Evolutionary conservation across 1,284 basidiomycete species (phyloP), one percentile per base, ranked within the genome.

Genomic region (Melampsora americana): DNA sequence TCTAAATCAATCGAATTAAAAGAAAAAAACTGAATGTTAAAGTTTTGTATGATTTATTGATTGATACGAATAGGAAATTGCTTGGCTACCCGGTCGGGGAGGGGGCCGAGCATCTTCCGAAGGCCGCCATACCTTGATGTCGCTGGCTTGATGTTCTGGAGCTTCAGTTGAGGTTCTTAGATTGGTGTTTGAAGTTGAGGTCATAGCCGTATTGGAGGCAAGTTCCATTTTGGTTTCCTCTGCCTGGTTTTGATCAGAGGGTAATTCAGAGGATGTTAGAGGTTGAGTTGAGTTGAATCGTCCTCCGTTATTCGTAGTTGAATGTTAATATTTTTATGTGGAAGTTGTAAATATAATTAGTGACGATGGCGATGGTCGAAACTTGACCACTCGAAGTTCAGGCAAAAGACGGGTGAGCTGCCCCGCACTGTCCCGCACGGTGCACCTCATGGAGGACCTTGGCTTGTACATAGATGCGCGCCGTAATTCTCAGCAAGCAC

Each of bases 1-100:
- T 86, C 85, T 66, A 30, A 46, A 30, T 23, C 0, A 60, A n/a
- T 16, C 60, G 28, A 28, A n/a, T n/a, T 28, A 2, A 66, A 18
- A 39, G 5, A 12, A 20, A 32, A 66, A 39, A 12, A 16, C 30
- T 66, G 5, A n/a, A 35, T 35, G 35, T 35, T 35, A 35, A 9
- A 35, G 35, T 35, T 35, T 35, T 3, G 9, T 35, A 35, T 35
- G 35, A 4, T 35, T 35, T 35, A 4, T 9, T 4, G 9, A 35
- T 35, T 3, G 35, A 35, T 35, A 4, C 9, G 35, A 35, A 35
- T 35, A 35, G 35, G n/a, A 35, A 35, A 35, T 35, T 35, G 35
- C 35, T 32, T 30, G n/a, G n/a, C 26, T 75, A 67, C 72, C 64
- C 60, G 72, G 72, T 39, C 65, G 39, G n/a, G 65, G 72, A 61